Evolutionary conservation across 805 yeast species (phyloP).

Genomic region (Jamesozyma gamospora): DNA sequence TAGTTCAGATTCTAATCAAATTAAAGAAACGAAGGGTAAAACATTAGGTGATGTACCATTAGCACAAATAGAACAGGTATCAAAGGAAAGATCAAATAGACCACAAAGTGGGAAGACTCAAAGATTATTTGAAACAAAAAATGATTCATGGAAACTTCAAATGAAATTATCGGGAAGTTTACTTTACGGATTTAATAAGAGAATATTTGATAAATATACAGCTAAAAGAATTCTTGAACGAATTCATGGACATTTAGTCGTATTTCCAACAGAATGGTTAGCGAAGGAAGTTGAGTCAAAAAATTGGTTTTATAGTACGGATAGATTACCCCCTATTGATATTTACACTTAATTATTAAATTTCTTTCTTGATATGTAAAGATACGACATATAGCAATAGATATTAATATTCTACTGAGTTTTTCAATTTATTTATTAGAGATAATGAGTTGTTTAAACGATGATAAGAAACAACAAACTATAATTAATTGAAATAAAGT

Average conservation of each 20-base stretch:
- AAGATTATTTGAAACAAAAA: slow-evolving; percentile 5
- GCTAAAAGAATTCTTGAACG: slow-evolving; percentile 65
- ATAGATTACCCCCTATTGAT: slow-evolving; percentile 89
- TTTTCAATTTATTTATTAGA: too few species aligned
- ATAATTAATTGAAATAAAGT: too few species aligned
- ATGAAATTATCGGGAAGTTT: slow-evolving; percentile 25
- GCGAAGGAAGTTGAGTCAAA: slow-evolving; percentile 76
- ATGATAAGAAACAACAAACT: too few species aligned
- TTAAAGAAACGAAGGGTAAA: not conserved
- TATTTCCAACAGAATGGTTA: slow-evolving; percentile 92
- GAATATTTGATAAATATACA: slow-evolving; percentile 59
- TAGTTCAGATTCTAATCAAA: not conserved
- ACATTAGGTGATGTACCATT: not conserved
- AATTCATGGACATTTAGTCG: slow-evolving; percentile 76
- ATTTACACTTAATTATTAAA: slow-evolving; percentile 52
- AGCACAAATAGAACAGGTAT: not conserved
- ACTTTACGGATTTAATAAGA: slow-evolving; percentile 30
- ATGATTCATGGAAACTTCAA: slow-evolving; percentile 18
- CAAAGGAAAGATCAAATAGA: not conserved
- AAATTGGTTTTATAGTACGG: slow-evolving; percentile 93
- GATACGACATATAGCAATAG: too few species aligned
- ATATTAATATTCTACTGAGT: too few species aligned
- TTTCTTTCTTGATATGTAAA: too few species aligned
- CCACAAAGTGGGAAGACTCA: not conserved
- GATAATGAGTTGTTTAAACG: too few species aligned